phyloP scores from a whole-genome alignment of 2,329 filamentous ascomycete species.

The Colletotrichum abscissum region DNA sequence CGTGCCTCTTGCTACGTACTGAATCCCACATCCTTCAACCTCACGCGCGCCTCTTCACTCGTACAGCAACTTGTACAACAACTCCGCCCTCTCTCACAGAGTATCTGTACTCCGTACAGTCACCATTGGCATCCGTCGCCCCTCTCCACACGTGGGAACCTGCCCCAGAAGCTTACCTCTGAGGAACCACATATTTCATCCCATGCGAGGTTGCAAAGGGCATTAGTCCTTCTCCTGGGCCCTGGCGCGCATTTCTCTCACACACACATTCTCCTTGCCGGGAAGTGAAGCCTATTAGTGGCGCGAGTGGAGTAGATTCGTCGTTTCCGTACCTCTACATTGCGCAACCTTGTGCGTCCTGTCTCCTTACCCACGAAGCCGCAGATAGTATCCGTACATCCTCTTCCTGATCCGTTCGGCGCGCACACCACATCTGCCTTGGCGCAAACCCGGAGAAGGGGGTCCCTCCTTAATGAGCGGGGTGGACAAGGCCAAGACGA shows the following conservation, averaged over 20 bases:
- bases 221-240: not conserved
- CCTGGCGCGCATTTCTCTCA: not conserved
- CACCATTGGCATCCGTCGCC: not conserved
- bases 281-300: slow-evolving; percentile 30
- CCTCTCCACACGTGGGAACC: slow-evolving; percentile 26
- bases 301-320: slow-evolving; percentile 23
- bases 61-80: not conserved
- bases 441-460: slow-evolving; percentile 28
- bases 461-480: slow-evolving; percentile 3
- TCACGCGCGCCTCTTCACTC: not conserved
- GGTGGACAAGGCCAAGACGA: slow-evolving; percentile 9
- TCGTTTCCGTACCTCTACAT: slow-evolving; percentile 26
- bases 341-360: slow-evolving; percentile 10
- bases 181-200: slow-evolving; percentile 11
- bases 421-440: slow-evolving; percentile 6
- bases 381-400: not conserved
- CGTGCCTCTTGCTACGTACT: not conserved
- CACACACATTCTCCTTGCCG: not conserved
- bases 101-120: too few relatives aligned
- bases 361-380: not conserved
- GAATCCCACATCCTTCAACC: not conserved
- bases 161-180: slow-evolving; percentile 31
- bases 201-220: not conserved
- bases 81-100: not conserved
- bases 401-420: not conserved